Percentiles rank a stretch among this genome's conserved stretches.
Conservation (phyloP, 345 rosid genomes). For the Linum tenue region DNA sequence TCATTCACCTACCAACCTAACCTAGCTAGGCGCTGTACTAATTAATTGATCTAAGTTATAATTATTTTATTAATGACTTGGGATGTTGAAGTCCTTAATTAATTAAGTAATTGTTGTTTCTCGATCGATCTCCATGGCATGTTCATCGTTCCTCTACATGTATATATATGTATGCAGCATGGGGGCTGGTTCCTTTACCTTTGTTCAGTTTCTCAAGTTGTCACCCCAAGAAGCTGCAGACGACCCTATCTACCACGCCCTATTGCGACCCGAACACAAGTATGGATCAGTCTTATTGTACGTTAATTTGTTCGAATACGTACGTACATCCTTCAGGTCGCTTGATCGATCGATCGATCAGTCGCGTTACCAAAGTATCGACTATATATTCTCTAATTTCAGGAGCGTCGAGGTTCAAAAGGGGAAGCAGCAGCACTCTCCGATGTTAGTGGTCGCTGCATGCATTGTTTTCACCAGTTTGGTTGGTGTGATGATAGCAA, state of each 20-base stretch:
- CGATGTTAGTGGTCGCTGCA: slow-evolving; percentile 31
- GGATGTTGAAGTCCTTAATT: too few relatives aligned
- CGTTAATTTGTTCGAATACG: background rate
- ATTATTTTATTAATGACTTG: too few relatives aligned
- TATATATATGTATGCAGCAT: background rate
- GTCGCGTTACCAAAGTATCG: too few relatives aligned
- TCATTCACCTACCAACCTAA: too few relatives aligned
- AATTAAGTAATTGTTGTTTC: too few relatives aligned
- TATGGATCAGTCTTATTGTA: slow-evolving; percentile 24
- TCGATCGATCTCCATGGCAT: too few relatives aligned
- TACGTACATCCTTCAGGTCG: background rate
- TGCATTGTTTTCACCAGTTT: slow-evolving; percentile 49
- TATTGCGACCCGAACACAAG: slow-evolving; percentile 40
- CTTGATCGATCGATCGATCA: too few relatives aligned
- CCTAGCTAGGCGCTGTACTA: too few relatives aligned
- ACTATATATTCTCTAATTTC: too few relatives aligned
- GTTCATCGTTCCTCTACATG: background rate
- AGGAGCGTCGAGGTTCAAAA: slow-evolving; percentile 34
- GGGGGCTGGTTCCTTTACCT: background rate
- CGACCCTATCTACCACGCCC: slow-evolving; percentile 61
- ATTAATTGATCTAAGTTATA: too few relatives aligned
- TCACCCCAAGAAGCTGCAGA: slow-evolving; percentile 53
- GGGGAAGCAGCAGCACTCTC: slow-evolving; percentile 26
- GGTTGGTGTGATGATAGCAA: slow-evolving; percentile 63
- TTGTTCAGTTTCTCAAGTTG: background rate